phyloP scores from a whole-genome alignment of 1,284 basidiomycete genomes.

The Takashimella koratensis region DNA sequence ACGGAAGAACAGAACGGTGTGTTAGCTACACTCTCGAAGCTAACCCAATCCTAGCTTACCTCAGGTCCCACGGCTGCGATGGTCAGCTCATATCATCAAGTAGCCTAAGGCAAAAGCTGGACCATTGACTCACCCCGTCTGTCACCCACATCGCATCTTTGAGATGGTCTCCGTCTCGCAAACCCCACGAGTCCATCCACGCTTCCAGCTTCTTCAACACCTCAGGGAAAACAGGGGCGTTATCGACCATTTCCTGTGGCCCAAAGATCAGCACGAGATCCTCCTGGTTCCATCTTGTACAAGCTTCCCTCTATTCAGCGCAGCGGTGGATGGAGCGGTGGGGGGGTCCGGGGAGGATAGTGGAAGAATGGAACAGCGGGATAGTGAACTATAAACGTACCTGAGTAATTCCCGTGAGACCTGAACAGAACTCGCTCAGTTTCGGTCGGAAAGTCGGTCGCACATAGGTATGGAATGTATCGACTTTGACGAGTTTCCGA shows the following conservation, averaged over 20 bases:
- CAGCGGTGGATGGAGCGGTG: background rate
- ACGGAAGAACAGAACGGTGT: background rate
- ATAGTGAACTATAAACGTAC: slow-evolving; percentile 55
- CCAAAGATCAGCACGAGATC: background rate
- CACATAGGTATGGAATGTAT: slow-evolving; percentile 84
- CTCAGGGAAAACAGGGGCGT: slow-evolving; percentile 68
- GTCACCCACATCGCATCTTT: slow-evolving; percentile 53
- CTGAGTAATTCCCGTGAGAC: slow-evolving; percentile 88
- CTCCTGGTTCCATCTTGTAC: background rate
- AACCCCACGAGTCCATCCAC: slow-evolving; percentile 59
- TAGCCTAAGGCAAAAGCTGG: background rate
- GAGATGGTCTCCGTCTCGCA: slow-evolving; percentile 42
- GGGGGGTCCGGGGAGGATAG: background rate
- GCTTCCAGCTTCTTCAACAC: slow-evolving; percentile 62
- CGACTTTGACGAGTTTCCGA: slow-evolving; percentile 23
- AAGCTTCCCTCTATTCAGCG: too few relatives aligned
- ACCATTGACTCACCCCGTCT: slow-evolving; percentile 49
- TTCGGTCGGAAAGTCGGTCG: slow-evolving; percentile 78
- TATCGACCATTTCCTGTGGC: slow-evolving; percentile 69
- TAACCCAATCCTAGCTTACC: slow-evolving; percentile 25
- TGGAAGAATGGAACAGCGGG: background rate
- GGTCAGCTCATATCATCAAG: slow-evolving; percentile 6
- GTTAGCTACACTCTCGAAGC: slow-evolving; percentile 8
- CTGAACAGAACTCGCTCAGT: slow-evolving; percentile 77
- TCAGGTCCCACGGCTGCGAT: slow-evolving; percentile 42